phyloP scores from a whole-genome alignment of 768 basidiomycete species.

The Ramaria rubella region DNA sequence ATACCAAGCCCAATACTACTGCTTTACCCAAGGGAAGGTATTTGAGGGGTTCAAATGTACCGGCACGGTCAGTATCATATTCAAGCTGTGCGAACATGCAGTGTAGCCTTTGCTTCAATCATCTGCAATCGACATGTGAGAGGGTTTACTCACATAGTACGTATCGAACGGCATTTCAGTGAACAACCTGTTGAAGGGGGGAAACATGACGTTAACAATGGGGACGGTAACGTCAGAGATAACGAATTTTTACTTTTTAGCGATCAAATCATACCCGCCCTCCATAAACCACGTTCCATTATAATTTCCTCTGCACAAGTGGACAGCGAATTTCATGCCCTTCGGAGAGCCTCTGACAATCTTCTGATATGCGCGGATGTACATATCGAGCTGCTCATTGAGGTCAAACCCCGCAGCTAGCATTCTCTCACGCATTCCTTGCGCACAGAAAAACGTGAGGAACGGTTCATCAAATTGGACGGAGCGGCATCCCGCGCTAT shows the following conservation, averaged over 20 bases:
- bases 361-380: conserved; percentile 48
- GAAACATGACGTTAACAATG: too few species aligned
- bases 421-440: conserved; percentile 49
- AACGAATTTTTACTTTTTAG: too few species aligned
- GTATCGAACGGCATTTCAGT: conserved; percentile 51
- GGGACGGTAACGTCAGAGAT: too few species aligned
- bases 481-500: conserved; percentile 34
- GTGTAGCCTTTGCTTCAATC: too few species aligned
- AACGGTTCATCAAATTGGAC: conserved; percentile 38
- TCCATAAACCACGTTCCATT: conserved; percentile 45
- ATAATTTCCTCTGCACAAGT: conserved; percentile 47
- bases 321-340: conserved; percentile 50
- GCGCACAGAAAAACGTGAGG: conserved; percentile 59
- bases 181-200: conserved; percentile 38
- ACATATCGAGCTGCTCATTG: conserved; percentile 60
- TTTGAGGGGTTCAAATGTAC: conserved; percentile 34
- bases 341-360: conserved; percentile 42
- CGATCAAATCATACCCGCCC: conserved; percentile 39
- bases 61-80: conserved; percentile 57
- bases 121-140: not conserved
- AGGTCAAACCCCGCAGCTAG: conserved; percentile 36
- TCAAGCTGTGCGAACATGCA: too few species aligned
- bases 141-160: conserved; percentile 26
- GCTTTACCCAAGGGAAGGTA: conserved; percentile 31
- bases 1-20: conserved; percentile 38